Percentiles rank a stretch among this genome's conserved stretches.
Conservation (phyloP, 192 early-diverging fungal species). For the Mortierella alpina region DNA sequence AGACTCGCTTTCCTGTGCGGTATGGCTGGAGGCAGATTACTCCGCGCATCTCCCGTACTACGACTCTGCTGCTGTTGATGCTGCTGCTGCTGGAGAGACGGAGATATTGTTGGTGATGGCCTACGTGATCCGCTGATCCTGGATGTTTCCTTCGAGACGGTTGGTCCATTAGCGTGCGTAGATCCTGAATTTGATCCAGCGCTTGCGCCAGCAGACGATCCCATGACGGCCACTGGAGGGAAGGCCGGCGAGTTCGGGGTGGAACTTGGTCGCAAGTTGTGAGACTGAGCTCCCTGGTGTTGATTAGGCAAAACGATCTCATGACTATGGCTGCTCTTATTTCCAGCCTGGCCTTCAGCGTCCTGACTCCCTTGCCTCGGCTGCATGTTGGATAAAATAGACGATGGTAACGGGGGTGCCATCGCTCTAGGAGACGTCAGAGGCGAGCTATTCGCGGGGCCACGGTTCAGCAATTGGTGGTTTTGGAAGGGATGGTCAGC, state of each 20-base stretch:
- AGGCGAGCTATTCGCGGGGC: slow-evolving; percentile 14
- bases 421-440: slow-evolving; percentile 39
- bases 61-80: slow-evolving; percentile 16
- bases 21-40: slow-evolving; percentile 31
- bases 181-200: background rate
- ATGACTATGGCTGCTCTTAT: slow-evolving; percentile 21
- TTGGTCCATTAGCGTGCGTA: background rate
- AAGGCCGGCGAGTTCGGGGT: slow-evolving; percentile 44
- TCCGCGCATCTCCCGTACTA: slow-evolving; percentile 2
- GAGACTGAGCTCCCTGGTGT: slow-evolving; percentile 1
- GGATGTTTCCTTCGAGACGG: slow-evolving; percentile 3
- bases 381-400: slow-evolving; percentile 34
- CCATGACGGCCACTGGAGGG: slow-evolving; percentile 20
- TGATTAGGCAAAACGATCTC: slow-evolving; percentile 33
- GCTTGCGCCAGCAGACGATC: background rate
- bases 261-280: slow-evolving; percentile 23
- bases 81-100: slow-evolving; percentile 10
- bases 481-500: slow-evolving; percentile 32
- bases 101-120: slow-evolving; percentile 31
- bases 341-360: slow-evolving; percentile 5
- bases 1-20: slow-evolving; percentile 49
- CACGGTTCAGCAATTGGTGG: slow-evolving; percentile 13
- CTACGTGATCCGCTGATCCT: slow-evolving; percentile 20
- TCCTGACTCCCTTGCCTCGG: slow-evolving; percentile 23
- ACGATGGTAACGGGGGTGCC: slow-evolving; percentile 19